Percentiles rank a stretch among this genome's conserved stretches.
These are phyloP conservation scores for Chlorella vulgaris DNA, from an alignment of 139 green algal species.

Conservation along the genomic window DNA sequence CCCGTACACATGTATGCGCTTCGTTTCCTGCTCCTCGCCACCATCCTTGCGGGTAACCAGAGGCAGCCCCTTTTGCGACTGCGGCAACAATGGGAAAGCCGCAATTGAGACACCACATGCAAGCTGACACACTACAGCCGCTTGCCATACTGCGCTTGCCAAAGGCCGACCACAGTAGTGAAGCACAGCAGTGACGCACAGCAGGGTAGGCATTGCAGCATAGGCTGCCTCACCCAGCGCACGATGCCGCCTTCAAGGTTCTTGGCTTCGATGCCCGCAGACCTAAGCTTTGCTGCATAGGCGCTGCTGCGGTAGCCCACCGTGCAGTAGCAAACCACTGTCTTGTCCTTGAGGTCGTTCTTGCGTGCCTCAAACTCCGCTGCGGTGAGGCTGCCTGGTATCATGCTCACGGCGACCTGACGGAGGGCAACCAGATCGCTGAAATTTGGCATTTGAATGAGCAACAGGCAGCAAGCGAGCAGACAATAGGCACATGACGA, in stretches of 20 bases:
- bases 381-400: conserved; percentile 19
- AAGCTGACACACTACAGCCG: no score
- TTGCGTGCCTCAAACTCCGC: conserved; percentile 42
- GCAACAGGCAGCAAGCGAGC: no score
- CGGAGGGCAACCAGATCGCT: no score
- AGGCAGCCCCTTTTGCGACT: conserved; percentile 27
- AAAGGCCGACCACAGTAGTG: no score
- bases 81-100: neutral
- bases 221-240: conserved; percentile 47
- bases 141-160: no score
- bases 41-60: conserved; percentile 1
- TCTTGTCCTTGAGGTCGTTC: conserved; percentile 18
- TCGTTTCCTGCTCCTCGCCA: neutral
- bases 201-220: no score
- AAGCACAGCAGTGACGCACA: no score
- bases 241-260: conserved; percentile 64
- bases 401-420: conserved; percentile 23
- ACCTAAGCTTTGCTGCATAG: conserved; percentile 42
- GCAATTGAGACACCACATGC: neutral
- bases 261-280: conserved; percentile 42
- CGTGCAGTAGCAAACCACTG: conserved; percentile 58
- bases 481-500: no score
- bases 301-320: conserved; percentile 57
- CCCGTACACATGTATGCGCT: conserved; percentile 24
- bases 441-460: no score